Base-by-base conservation (phyloP, 306 rosid genomes). In the Vigna nakashimae region DNA sequence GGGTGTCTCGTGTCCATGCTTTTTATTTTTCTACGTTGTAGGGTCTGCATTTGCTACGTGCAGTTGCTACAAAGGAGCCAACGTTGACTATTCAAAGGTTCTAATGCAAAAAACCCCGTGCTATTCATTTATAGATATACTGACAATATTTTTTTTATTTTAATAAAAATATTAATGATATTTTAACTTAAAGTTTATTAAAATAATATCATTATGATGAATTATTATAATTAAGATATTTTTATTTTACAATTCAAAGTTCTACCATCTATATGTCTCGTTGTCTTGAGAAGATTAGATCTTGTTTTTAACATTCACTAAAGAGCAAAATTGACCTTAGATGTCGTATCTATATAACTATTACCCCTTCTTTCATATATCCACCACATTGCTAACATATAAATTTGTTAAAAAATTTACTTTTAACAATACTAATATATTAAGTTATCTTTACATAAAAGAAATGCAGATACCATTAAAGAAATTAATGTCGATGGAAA, bases 1-100 rank as follows among this genome's bases (percentile, higher is more conserved):
- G 42, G 45, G 67, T 62, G 20, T 7, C 50, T 6, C 50, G 50
- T 45, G 50, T 45, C 65, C 20, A 36, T 34, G 69, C 69, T 17
- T 64, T 36, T 64, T 13, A 64, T n/a, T 64, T 63, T 64, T 64
- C 49, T n/a, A 64, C 13, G 9, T 8, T 63, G 48, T 63, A 63
- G 69, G 69, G 69, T 63, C 69, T 5, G 3, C 48, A 63, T 63
- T 34, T 8, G 14, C 38, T 14, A 16, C 9, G 48, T 11, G 26
- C n/a, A 36, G 46, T 24, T 64, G 46, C 49, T 17, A 64, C 15
- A 26, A 63, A 63, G 32, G 24, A 9, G 36, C 45, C 22, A 63
- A 63, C 9, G 15, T 12, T 12, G 50, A 45, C 50, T 45, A 12
- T 3, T 10, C 4, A 45, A 12, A 45, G 5, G 5, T 45, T 45